Evolutionary conservation across 1,284 basidiomycete genomes (phyloP).

Genomic region (Ganoderma lingzhi): DNA sequence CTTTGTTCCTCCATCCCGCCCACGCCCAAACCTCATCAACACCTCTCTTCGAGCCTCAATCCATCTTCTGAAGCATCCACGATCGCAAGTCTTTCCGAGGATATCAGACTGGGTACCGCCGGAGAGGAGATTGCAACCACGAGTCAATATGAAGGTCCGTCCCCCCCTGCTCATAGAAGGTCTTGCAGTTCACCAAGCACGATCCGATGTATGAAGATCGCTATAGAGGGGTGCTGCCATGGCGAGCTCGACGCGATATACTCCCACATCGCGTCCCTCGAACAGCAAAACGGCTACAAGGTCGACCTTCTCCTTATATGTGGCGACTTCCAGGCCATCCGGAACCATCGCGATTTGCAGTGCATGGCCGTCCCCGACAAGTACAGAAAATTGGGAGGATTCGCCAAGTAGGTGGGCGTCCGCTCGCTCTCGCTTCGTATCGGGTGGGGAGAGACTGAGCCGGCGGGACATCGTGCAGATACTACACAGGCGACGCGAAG

Average conservation of each 20-base stretch:
- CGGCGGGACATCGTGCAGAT: slow-evolving; percentile 47
- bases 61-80: not conserved
- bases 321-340: slow-evolving; percentile 95
- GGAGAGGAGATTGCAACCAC: not conserved
- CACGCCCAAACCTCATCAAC: not conserved
- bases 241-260: slow-evolving; percentile 92
- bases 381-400: slow-evolving; percentile 86
- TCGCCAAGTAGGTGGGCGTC: slow-evolving; percentile 71
- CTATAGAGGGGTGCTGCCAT: slow-evolving; percentile 91
- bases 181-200: not conserved
- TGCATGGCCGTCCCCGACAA: slow-evolving; percentile 94
- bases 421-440: not conserved
- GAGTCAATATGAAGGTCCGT: slow-evolving; percentile 26
- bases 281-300: slow-evolving; percentile 66
- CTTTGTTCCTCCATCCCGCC: not conserved
- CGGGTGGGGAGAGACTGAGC: not conserved
- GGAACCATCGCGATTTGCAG: slow-evolving; percentile 87
- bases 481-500: slow-evolving; percentile 84
- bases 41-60: not conserved
- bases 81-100: not conserved
- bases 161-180: not conserved
- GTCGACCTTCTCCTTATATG: slow-evolving; percentile 91
- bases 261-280: slow-evolving; percentile 72
- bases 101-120: not conserved
- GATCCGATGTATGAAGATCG: slow-evolving; percentile 26